Evolutionary conservation across 2,329 filamentous ascomycete genomes (phyloP).

Genomic region (Colletotrichum melonis): DNA sequence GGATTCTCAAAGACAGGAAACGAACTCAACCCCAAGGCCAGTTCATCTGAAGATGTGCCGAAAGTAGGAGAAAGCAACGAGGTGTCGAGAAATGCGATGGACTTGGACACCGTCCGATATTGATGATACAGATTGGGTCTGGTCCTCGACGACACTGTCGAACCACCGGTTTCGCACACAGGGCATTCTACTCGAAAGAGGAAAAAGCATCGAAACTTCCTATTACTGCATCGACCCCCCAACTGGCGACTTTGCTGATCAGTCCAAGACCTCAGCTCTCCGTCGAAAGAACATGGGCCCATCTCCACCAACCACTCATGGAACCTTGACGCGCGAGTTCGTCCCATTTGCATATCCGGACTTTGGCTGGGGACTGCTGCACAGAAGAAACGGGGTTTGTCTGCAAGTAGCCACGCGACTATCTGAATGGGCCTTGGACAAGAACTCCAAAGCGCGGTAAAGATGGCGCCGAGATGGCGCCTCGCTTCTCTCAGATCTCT

Average conservation of each 20-base stretch:
- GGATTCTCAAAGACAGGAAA: constrained; percentile 1
- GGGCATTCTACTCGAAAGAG: constrained; percentile 23
- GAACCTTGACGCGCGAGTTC: constrained; percentile 27
- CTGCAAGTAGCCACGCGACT: constrained; percentile 2
- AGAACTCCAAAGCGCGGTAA: constrained; percentile 19
- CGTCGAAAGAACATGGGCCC: constrained; percentile 7
- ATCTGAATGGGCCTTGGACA: not conserved
- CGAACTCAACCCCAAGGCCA: not conserved
- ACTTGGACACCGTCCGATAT: constrained; percentile 31
- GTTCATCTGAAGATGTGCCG: constrained; percentile 30
- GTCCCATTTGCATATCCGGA: constrained; percentile 22
- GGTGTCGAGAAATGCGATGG: not conserved
- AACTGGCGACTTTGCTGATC: not conserved
- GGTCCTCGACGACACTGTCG: constrained; percentile 2
- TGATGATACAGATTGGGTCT: constrained; percentile 24
- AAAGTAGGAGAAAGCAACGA: constrained; percentile 34
- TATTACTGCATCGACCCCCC: constrained; percentile 27
- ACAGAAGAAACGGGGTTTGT: constrained; percentile 20
- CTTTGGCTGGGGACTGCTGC: constrained; percentile 21
- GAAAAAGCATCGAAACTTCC: constrained; percentile 30
- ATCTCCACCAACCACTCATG: constrained; percentile 1
- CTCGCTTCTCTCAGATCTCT: constrained; percentile 64
- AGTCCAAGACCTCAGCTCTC: not conserved
- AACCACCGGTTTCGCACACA: constrained; percentile 23
- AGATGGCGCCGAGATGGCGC: not conserved